phyloP scores from a whole-genome alignment of 2,329 filamentous ascomycete genomes.

The Diplodia corticola region DNA sequence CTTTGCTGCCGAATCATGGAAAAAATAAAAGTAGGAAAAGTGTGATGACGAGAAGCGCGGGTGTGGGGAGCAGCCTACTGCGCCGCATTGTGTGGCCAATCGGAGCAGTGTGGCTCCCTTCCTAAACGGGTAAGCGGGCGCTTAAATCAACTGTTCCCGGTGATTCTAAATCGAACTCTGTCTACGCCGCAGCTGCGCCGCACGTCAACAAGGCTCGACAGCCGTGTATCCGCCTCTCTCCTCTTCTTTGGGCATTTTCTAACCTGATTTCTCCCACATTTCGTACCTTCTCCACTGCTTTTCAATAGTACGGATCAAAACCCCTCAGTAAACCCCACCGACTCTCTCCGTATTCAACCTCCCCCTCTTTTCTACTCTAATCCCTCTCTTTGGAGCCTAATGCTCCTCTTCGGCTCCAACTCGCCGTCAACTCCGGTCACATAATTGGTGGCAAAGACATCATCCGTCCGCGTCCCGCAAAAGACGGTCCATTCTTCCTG shows the following conservation, averaged over 20 bases:
- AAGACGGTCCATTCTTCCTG: too few species aligned
- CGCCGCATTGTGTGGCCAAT: constrained; percentile 8
- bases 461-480: too few species aligned
- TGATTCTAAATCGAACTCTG: not conserved
- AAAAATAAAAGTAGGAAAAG: not conserved
- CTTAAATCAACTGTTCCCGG: not conserved
- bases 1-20: not conserved
- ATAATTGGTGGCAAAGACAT: too few species aligned
- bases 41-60: not conserved
- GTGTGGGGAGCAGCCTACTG: constrained; percentile 1
- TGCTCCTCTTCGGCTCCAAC: not conserved
- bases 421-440: not conserved
- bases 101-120: not conserved
- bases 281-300: not conserved
- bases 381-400: not conserved
- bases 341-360: not conserved
- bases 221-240: not conserved
- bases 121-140: not conserved
- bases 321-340: not conserved
- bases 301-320: not conserved
- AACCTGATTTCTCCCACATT: not conserved
- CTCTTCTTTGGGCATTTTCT: not conserved
- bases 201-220: not conserved
- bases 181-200: constrained; percentile 8
- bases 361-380: not conserved